These are phyloP conservation scores for Pseudevernia furfuracea DNA, from an alignment of 495 filamentous ascomycete species.

Conservation along the genomic window DNA sequence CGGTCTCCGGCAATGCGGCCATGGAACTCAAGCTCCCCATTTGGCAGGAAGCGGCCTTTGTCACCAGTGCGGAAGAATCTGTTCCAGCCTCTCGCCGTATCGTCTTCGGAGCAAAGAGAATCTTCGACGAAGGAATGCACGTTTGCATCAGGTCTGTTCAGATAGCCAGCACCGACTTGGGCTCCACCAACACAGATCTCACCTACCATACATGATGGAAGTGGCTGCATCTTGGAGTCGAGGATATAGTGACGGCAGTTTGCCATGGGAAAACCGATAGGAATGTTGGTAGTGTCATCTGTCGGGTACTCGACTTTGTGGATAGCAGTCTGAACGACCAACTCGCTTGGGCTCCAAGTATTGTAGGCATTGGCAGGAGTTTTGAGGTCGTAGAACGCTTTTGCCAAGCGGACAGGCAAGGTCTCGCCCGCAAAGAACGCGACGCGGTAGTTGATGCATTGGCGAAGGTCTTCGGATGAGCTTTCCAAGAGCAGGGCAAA, in stretches of 20 bases:
- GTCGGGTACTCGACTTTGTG: constrained; percentile 15
- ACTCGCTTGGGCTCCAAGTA: constrained; percentile 26
- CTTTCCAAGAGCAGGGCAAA: constrained; percentile 30
- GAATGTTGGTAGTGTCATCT: constrained; percentile 17
- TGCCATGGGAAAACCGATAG: constrained; percentile 31
- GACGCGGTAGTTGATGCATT: constrained; percentile 18
- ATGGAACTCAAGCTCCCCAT: constrained; percentile 70
- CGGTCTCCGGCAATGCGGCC: constrained; percentile 67
- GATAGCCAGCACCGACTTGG: constrained; percentile 72
- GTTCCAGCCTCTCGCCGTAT: constrained; percentile 35
- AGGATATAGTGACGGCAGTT: constrained; percentile 41
- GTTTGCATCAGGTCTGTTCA: constrained; percentile 76
- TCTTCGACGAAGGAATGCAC: constrained; percentile 58
- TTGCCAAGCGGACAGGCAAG: constrained; percentile 25
- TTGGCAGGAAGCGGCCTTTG: constrained; percentile 57
- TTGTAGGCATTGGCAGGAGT: constrained; percentile 25
- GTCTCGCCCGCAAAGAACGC: constrained; percentile 27
- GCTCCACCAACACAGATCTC: constrained; percentile 77
- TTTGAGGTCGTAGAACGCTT: constrained; percentile 24
- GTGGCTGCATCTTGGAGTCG: constrained; percentile 33
- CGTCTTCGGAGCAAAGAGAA: constrained; percentile 25
- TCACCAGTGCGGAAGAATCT: constrained; percentile 80
- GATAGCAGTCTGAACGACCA: constrained; percentile 27
- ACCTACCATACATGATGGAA: constrained; percentile 59
- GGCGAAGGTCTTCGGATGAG: constrained; percentile 18